phyloP scores from a whole-genome alignment of 2,329 filamentous ascomycete species.

The Penicillium sp. region DNA sequence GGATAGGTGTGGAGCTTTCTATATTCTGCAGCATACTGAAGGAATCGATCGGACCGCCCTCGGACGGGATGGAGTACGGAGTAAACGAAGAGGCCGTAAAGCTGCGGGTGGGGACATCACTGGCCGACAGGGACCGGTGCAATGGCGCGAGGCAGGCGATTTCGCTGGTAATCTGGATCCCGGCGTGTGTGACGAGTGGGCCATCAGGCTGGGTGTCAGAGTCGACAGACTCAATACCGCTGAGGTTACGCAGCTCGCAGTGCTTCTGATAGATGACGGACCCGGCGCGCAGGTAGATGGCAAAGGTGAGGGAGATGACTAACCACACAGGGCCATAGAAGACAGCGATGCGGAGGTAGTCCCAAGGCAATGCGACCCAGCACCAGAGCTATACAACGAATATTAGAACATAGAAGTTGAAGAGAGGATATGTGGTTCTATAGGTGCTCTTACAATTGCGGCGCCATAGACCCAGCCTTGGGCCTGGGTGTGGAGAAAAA shows the following conservation, averaged over 20 bases:
- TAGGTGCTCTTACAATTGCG: constrained; percentile 54
- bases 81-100: too few species aligned
- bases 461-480: constrained; percentile 69
- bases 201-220: constrained; percentile 35
- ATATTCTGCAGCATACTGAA: too few species aligned
- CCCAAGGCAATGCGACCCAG: constrained; percentile 69
- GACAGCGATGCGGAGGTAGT: constrained; percentile 69
- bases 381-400: constrained; percentile 65
- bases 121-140: constrained; percentile 6
- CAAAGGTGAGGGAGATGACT: constrained; percentile 41
- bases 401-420: too few species aligned
- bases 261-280: constrained; percentile 55
- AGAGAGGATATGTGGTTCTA: not conserved
- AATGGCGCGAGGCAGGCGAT: constrained; percentile 23
- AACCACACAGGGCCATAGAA: constrained; percentile 63
- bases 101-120: not conserved
- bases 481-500: constrained; percentile 59
- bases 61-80: too few species aligned
- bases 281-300: constrained; percentile 44
- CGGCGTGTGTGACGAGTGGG: constrained; percentile 57
- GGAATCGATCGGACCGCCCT: too few species aligned
- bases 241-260: constrained; percentile 60
- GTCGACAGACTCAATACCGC: constrained; percentile 44
- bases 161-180: constrained; percentile 65
- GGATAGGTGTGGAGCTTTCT: not conserved